Evolutionary conservation across 352 stramenopile genomes (phyloP).

Genomic region (Phytophthora aleatoria): DNA sequence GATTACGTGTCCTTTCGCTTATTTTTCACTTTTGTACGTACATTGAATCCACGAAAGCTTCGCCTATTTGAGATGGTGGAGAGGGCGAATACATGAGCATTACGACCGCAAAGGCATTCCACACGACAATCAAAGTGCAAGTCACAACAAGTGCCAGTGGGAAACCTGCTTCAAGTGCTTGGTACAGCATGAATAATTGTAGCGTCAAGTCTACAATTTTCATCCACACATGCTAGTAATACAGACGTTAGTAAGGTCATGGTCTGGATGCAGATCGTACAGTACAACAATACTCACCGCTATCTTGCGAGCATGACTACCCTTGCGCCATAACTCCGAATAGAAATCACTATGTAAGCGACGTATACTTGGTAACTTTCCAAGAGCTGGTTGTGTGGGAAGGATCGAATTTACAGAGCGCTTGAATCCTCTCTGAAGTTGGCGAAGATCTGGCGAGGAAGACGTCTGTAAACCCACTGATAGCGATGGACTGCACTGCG

Average conservation of each 20-base stretch:
- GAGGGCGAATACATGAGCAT: conserved; percentile 15
- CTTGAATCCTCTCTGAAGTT: neutral
- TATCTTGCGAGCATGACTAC: conserved; percentile 21
- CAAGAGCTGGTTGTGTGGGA: neutral
- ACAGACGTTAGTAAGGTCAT: conserved; percentile 1
- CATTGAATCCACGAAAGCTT: conserved; percentile 30
- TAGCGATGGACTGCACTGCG: conserved; percentile 4
- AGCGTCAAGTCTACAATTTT: conserved; percentile 28
- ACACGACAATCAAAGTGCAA: conserved; percentile 30
- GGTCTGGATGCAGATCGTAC: neutral
- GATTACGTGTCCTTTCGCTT: too few relatives aligned
- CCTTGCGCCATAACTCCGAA: conserved; percentile 1
- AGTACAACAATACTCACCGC: conserved; percentile 11
- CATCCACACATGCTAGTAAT: conserved; percentile 19
- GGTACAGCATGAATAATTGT: conserved; percentile 26
- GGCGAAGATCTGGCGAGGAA: neutral
- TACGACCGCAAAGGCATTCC: conserved; percentile 27
- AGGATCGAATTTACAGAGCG: conserved; percentile 19
- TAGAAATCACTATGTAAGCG: neutral
- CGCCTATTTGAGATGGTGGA: conserved; percentile 19
- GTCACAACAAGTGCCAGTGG: conserved; percentile 21
- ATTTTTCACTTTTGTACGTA: conserved; percentile 7
- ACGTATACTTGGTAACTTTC: neutral
- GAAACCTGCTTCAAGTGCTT: conserved; percentile 28
- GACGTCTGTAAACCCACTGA: conserved; percentile 1